Base-by-base conservation (phyloP, 352 stramenopile species). In the Sclerospora graminicola region DNA sequence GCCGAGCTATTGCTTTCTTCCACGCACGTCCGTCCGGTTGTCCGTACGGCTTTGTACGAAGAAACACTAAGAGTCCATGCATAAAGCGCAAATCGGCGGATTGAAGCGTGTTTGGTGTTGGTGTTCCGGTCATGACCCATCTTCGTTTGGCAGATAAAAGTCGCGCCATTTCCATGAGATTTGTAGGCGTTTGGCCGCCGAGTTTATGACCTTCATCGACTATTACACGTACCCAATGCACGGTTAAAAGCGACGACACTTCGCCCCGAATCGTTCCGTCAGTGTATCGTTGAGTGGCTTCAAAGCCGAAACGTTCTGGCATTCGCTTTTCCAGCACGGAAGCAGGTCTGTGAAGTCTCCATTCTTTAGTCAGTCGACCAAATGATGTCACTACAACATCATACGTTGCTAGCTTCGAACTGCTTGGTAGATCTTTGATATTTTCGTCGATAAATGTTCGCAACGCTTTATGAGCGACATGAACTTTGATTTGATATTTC, bases 51-150 rank as follows among this genome's bases (percentile, higher is more conserved):
- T 67, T 35, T 45, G 98, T 89, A n/a, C 84, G 67, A 5, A 98
- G 41, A 47, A 97, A 98, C 2, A 88, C 69, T 0, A 97, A 34
- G 0, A 98, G 55, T 16, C 80, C 82, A 43, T 95, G 85, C 50
- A 98, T 75, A 45, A 95, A 90, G 0, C 66, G 69, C 5, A 98
- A 57, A 28, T 90, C 90, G 1, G 66, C 57, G 13, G 65, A 84
- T 45, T 94, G 70, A n/a, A 90, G 67, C 0, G 74, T 84, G 45
- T 95, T 93, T 27, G 86, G 83, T 8, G 93, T 97, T 13, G 95
- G 95, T 11, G 95, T 98, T 38, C 95, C 95, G 4, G 92, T 98
- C 93, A 98, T 98, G 11, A 96, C 82, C 94, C 94, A 98, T 10
- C 89, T 66, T 43, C 86, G 77, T 41, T 96, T 69, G 0, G 84